Percentiles rank a stretch among this genome's conserved stretches.
Evolutionary conservation across 805 yeast genomes (phyloP).

Genomic region (Candida pseudoglaebosa): DNA sequence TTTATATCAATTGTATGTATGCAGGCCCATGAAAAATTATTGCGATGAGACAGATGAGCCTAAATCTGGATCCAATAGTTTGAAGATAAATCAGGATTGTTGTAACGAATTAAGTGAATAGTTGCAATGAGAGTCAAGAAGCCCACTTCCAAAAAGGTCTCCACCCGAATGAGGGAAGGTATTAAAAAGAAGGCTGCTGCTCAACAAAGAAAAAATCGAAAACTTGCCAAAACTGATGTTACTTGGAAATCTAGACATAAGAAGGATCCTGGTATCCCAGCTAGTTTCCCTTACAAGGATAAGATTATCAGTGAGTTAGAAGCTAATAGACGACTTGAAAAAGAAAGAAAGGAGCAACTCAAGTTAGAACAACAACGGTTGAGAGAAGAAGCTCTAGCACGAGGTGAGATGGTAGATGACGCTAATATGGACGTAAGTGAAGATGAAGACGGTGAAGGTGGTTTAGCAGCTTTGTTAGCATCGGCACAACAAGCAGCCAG

Average conservation of each 20-base stretch:
- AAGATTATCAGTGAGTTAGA: slow-evolving; percentile 71
- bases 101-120: background rate
- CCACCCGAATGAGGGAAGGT: slow-evolving; percentile 95
- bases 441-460: slow-evolving; percentile 40
- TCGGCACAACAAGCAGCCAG: slow-evolving; percentile 88
- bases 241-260: slow-evolving; percentile 86
- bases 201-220: slow-evolving; percentile 79
- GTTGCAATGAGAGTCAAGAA: slow-evolving; percentile 45
- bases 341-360: slow-evolving; percentile 49
- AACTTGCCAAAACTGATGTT: slow-evolving; percentile 78
- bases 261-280: slow-evolving; percentile 94
- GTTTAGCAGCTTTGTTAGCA: slow-evolving; percentile 79
- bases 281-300: slow-evolving; percentile 92
- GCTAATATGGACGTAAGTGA: slow-evolving; percentile 34
- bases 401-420: slow-evolving; percentile 37
- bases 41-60: slow-evolving; percentile 6
- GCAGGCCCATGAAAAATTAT: slow-evolving; percentile 4
- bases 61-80: too few species aligned
- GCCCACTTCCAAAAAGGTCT: slow-evolving; percentile 80
- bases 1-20: background rate
- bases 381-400: slow-evolving; percentile 35
- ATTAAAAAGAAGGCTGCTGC: slow-evolving; percentile 95
- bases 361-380: slow-evolving; percentile 50
- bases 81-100: too few species aligned
- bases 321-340: slow-evolving; percentile 50